Evolutionary conservation across 306 rosid genomes (phyloP).

Genomic region (Vachellia collinsii): DNA sequence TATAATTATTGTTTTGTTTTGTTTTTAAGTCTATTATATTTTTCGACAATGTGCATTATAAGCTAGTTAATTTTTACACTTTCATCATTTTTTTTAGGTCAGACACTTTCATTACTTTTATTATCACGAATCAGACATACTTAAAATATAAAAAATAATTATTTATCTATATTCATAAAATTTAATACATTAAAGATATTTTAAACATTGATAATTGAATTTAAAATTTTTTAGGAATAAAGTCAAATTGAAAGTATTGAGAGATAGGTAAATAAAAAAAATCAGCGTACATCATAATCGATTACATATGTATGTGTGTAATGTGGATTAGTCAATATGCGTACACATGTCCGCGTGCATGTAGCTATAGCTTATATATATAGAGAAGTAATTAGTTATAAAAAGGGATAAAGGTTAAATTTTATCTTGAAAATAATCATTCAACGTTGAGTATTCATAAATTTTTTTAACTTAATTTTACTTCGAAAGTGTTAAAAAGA

Average conservation of each 20-base stretch:
- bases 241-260: neutral
- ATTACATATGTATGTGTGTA: too few species aligned
- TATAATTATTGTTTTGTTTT: neutral
- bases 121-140: neutral
- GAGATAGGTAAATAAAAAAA: too few species aligned
- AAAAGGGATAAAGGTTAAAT: too few species aligned
- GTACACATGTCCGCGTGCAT: too few species aligned
- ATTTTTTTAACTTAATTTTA: too few species aligned
- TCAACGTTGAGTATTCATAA: too few species aligned
- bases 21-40: neutral
- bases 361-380: too few species aligned
- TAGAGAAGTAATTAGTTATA: too few species aligned
- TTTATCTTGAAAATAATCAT: too few species aligned
- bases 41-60: neutral
- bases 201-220: neutral
- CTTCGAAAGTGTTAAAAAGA: too few species aligned
- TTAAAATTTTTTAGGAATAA: neutral
- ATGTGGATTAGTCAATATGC: too few species aligned
- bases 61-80: neutral
- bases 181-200: neutral
- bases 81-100: neutral
- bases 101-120: neutral
- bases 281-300: too few species aligned
- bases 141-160: neutral
- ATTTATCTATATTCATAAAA: neutral